phyloP scores from a whole-genome alignment of 2,329 filamentous ascomycete genomes.

The Lithohypha guttulata region DNA sequence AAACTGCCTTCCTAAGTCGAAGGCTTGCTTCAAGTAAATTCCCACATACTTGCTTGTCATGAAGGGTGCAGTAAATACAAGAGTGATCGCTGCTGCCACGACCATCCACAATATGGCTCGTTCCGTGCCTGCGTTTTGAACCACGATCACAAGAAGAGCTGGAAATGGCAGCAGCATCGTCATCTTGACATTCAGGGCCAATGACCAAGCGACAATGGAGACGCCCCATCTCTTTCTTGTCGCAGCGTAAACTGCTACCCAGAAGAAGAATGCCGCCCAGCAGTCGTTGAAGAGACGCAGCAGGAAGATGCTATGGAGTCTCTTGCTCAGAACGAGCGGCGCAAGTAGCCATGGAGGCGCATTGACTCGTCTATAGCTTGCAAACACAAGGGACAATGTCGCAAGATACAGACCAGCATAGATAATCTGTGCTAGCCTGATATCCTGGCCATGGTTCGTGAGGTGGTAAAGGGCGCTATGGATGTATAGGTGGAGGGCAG shows the following conservation, averaged over 20 bases:
- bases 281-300: constrained; percentile 94
- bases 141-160: constrained; percentile 63
- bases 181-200: constrained; percentile 91
- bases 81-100: constrained; percentile 68
- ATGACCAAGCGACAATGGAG: constrained; percentile 61
- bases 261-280: constrained; percentile 74
- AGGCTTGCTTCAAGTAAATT: constrained; percentile 65
- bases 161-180: constrained; percentile 72
- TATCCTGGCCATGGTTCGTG: constrained; percentile 65
- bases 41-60: constrained; percentile 2
- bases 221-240: constrained; percentile 64
- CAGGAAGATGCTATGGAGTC: constrained; percentile 86
- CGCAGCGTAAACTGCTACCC: constrained; percentile 66
- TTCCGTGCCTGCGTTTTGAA: constrained; percentile 59
- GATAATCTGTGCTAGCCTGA: constrained; percentile 68
- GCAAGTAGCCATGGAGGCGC: constrained; percentile 76
- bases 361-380: constrained; percentile 52
- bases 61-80: constrained; percentile 32
- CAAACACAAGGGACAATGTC: constrained; percentile 65
- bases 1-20: constrained; percentile 84
- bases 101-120: constrained; percentile 56
- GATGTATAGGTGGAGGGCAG: constrained; percentile 83
- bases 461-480: constrained; percentile 70
- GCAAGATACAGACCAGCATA: constrained; percentile 72
- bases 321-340: constrained; percentile 77